These are phyloP conservation scores for Podospora pseudocomata DNA, from an alignment of 495 filamentous ascomycete species.

Conservation along the genomic window DNA sequence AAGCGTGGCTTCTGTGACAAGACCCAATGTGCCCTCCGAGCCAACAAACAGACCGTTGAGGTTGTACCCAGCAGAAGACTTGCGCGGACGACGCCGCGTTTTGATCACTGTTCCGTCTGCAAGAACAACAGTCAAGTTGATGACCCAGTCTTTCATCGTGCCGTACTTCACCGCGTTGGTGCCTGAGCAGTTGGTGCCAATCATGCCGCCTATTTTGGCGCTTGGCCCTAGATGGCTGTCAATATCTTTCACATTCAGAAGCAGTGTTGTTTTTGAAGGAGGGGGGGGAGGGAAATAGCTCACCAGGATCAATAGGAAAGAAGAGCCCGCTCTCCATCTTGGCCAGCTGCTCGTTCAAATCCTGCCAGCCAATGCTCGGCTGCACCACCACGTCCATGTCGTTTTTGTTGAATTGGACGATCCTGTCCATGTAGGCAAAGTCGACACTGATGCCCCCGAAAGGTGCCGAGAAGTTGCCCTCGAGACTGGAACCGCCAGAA, in stretches of 20 bases:
- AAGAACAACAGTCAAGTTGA: slow-evolving; percentile 74
- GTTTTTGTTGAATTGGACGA: slow-evolving; percentile 71
- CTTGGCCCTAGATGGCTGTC: slow-evolving; percentile 44
- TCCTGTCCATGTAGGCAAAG: slow-evolving; percentile 80
- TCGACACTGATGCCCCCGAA: slow-evolving; percentile 85
- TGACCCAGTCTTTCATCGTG: slow-evolving; percentile 85
- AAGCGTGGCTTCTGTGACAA: slow-evolving; percentile 72
- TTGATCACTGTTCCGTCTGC: slow-evolving; percentile 78
- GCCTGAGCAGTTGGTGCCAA: slow-evolving; percentile 75
- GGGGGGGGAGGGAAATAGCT: slow-evolving; percentile 17
- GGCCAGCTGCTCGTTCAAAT: slow-evolving; percentile 72
- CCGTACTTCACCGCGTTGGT: slow-evolving; percentile 81
- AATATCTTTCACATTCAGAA: neutral
- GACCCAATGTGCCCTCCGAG: slow-evolving; percentile 71
- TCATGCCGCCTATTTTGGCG: slow-evolving; percentile 69
- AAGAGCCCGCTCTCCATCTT: slow-evolving; percentile 71
- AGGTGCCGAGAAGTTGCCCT: slow-evolving; percentile 84
- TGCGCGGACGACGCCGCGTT: slow-evolving; percentile 67
- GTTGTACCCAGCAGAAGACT: slow-evolving; percentile 79
- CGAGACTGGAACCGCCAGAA: slow-evolving; percentile 81
- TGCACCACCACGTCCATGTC: slow-evolving; percentile 94
- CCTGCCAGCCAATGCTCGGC: slow-evolving; percentile 87
- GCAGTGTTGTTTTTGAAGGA: neutral
- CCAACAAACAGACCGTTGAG: slow-evolving; percentile 73
- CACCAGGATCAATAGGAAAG: slow-evolving; percentile 82